Evolutionary conservation across 2,329 filamentous ascomycete genomes (phyloP).

Genomic region (Elsinoe perseae): DNA sequence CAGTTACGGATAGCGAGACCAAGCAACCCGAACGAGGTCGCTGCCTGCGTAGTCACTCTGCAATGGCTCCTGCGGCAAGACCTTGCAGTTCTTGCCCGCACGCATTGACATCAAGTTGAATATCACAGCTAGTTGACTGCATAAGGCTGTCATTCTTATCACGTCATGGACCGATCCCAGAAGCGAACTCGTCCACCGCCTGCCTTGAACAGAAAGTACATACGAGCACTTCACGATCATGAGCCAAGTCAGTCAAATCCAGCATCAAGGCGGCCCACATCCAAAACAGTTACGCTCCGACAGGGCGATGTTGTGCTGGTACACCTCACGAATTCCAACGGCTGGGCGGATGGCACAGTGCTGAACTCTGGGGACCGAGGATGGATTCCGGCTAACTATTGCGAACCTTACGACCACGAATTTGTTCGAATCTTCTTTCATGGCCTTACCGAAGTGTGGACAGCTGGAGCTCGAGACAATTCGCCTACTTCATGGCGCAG

Average conservation of each 20-base stretch:
- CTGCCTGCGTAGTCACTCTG: background rate
- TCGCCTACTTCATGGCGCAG: constrained; percentile 72
- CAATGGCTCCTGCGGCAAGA: background rate
- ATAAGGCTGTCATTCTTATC: background rate
- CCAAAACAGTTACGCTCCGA: constrained; percentile 73
- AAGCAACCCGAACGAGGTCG: background rate
- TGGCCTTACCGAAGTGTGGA: constrained; percentile 86
- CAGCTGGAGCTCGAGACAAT: constrained; percentile 60
- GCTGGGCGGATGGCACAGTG: constrained; percentile 94
- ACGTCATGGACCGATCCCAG: background rate
- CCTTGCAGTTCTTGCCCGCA: constrained; percentile 1
- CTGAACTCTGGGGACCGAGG: constrained; percentile 78
- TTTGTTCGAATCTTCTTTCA: constrained; percentile 79
- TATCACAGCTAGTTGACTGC: background rate
- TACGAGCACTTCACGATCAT: constrained; percentile 90
- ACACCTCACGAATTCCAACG: constrained; percentile 95
- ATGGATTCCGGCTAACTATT: constrained; percentile 98
- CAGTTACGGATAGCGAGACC: background rate
- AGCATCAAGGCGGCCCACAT: constrained; percentile 54
- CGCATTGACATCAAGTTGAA: background rate
- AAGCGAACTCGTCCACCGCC: background rate
- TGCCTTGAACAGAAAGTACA: constrained; percentile 82
- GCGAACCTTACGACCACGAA: constrained; percentile 84
- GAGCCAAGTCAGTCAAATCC: constrained; percentile 71
- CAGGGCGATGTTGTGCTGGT: constrained; percentile 89